Evolutionary conservation across 176 grass and related monocot genomes (phyloP).

Genomic region (Stipa capillata): DNA sequence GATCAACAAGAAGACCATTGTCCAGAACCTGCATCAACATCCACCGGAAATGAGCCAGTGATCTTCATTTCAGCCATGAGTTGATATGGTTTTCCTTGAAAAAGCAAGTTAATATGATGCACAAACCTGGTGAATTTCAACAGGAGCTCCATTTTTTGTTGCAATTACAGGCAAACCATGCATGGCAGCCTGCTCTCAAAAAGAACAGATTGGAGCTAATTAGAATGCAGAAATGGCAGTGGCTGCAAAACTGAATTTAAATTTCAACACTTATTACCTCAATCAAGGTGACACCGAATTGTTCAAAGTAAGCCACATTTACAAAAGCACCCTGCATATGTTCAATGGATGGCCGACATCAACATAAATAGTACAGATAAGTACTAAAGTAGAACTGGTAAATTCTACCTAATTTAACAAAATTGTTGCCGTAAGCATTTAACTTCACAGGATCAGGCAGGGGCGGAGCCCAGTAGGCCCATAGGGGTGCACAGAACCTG

Average conservation of each 20-base stretch:
- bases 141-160: conserved; percentile 76
- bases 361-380: conserved; percentile 2
- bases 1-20: conserved; percentile 70
- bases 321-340: conserved; percentile 66
- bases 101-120: conserved; percentile 2
- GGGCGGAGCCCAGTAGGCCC: too few species aligned
- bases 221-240: conserved; percentile 4
- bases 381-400: neutral
- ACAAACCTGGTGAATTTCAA: conserved; percentile 60
- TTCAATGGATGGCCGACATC: neutral
- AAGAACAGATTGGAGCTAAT: neutral
- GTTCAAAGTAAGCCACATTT: conserved; percentile 66
- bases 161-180: conserved; percentile 69
- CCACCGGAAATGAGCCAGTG: neutral
- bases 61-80: neutral
- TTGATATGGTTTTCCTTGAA: neutral
- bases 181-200: conserved; percentile 46
- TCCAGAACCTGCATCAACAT: conserved; percentile 46
- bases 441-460: neutral
- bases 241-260: neutral
- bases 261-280: conserved; percentile 38
- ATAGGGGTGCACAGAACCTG: too few species aligned
- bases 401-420: neutral
- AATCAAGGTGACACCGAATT: conserved; percentile 75
- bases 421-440: neutral